Evolutionary conservation across 768 basidiomycete species (phyloP).

Genomic region (Pluteus cervinus): DNA sequence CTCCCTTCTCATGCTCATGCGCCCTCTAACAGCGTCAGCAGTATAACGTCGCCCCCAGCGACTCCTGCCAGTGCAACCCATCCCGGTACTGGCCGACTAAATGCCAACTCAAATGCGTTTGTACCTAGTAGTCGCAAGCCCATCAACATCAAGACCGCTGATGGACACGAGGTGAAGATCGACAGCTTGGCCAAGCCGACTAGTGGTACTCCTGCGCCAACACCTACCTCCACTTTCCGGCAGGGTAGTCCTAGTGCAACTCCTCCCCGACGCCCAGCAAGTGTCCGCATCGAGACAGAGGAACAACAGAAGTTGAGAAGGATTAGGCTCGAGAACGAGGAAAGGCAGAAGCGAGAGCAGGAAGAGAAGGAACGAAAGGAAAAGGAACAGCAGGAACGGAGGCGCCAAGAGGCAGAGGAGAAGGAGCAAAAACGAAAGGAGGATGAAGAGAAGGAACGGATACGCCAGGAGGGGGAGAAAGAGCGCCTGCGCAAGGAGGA

Average conservation of each 20-base stretch:
- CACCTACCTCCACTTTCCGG: constrained; percentile 28
- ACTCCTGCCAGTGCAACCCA: constrained; percentile 52
- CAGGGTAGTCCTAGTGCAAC: constrained; percentile 35
- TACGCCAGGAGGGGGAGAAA: constrained; percentile 22
- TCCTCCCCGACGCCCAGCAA: constrained; percentile 27
- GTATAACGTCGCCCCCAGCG: constrained; percentile 59
- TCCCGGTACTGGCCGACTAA: constrained; percentile 42
- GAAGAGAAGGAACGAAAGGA: constrained; percentile 33
- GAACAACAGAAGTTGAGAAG: constrained; percentile 38
- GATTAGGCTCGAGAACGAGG: no score
- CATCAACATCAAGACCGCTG: constrained; percentile 51
- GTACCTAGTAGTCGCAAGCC: constrained; percentile 45
- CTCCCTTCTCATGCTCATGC: constrained; percentile 45
- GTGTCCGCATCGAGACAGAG: constrained; percentile 60
- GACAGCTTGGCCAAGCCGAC: constrained; percentile 48
- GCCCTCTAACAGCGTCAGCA: constrained; percentile 37
- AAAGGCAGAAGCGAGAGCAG: constrained; percentile 38
- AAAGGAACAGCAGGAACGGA: constrained; percentile 38
- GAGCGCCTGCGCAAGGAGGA: constrained; percentile 24
- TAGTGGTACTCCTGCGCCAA: constrained; percentile 36
- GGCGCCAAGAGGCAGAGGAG: constrained; percentile 33
- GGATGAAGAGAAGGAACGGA: constrained; percentile 27
- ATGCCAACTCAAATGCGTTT: constrained; percentile 59
- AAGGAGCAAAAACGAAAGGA: constrained; percentile 37
- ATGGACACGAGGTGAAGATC: constrained; percentile 65